Evolutionary conservation across 2,329 filamentous ascomycete species (phyloP).

Genomic region (Celoporthe dispersa): DNA sequence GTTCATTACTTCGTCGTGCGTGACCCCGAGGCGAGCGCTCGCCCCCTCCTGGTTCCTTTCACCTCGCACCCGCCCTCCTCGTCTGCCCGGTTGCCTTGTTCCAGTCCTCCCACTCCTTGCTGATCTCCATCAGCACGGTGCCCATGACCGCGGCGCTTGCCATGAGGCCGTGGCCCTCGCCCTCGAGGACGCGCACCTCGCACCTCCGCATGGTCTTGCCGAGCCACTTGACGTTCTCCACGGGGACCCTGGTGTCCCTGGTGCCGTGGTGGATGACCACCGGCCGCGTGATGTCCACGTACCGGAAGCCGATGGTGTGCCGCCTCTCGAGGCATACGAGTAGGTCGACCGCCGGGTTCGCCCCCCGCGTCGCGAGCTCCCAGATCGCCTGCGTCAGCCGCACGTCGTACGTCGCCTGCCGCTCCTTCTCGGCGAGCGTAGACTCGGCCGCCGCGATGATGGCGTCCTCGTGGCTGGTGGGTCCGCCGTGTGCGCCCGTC

Average conservation of each 20-base stretch:
- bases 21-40: not conserved
- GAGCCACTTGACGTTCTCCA: conserved; percentile 94
- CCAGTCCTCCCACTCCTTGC: conserved; percentile 92
- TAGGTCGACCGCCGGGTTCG: conserved; percentile 92
- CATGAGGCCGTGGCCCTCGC: conserved; percentile 95
- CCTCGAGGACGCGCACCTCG: conserved; percentile 87
- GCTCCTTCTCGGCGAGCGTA: conserved; percentile 70
- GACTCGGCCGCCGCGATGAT: conserved; percentile 60
- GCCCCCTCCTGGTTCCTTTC: not conserved
- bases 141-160: conserved; percentile 93
- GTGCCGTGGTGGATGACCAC: conserved; percentile 95
- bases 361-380: conserved; percentile 87
- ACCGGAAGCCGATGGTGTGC: conserved; percentile 92
- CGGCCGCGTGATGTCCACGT: conserved; percentile 90
- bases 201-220: conserved; percentile 92
- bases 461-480: conserved; percentile 32
- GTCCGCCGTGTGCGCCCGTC: not conserved
- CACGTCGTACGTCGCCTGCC: conserved; percentile 77
- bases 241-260: conserved; percentile 86
- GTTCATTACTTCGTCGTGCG: not conserved
- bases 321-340: conserved; percentile 90
- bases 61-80: conserved; percentile 21
- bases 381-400: conserved; percentile 92
- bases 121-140: conserved; percentile 90
- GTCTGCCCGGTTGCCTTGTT: conserved; percentile 56